Evolutionary conservation across 2,329 filamentous ascomycete genomes (phyloP).

Genomic region (Esteya vermicola): DNA sequence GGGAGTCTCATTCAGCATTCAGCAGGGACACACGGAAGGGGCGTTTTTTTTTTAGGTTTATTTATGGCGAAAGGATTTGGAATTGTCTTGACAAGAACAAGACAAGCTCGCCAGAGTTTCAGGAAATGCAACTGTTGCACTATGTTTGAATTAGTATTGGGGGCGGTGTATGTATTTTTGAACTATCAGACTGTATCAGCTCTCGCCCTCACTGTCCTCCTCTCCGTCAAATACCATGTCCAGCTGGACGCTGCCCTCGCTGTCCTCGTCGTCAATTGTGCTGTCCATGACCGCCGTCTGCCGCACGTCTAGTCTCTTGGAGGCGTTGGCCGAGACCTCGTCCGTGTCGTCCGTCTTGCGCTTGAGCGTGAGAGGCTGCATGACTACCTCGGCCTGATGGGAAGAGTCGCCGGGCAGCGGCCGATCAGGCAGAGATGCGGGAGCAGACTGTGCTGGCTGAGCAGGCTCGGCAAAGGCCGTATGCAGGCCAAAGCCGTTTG

Average conservation of each 20-base stretch:
- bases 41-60: not conserved
- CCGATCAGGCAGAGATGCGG: too few relatives aligned
- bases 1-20: too few relatives aligned
- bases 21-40: not conserved
- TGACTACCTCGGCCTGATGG: too few relatives aligned
- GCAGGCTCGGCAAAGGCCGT: slow-evolving; percentile 5
- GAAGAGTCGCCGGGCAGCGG: too few relatives aligned
- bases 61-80: too few relatives aligned
- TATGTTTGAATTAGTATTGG: too few relatives aligned
- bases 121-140: too few relatives aligned
- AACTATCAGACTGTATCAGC: too few relatives aligned
- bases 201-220: slow-evolving; percentile 26
- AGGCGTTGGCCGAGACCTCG: slow-evolving; percentile 15
- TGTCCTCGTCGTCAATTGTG: slow-evolving; percentile 30
- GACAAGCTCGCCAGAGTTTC: too few relatives aligned
- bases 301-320: slow-evolving; percentile 12
- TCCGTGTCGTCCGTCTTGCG: slow-evolving; percentile 29
- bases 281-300: slow-evolving; percentile 16
- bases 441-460: too few relatives aligned
- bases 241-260: slow-evolving; percentile 40
- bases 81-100: too few relatives aligned
- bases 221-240: slow-evolving; percentile 43
- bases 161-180: too few relatives aligned
- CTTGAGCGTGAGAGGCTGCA: slow-evolving; percentile 19
- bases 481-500: slow-evolving; percentile 1